Evolutionary conservation across 1,284 basidiomycete genomes (phyloP), one percentile per base, ranked within the genome.

Genomic region (Heterobasidion parviporum): DNA sequence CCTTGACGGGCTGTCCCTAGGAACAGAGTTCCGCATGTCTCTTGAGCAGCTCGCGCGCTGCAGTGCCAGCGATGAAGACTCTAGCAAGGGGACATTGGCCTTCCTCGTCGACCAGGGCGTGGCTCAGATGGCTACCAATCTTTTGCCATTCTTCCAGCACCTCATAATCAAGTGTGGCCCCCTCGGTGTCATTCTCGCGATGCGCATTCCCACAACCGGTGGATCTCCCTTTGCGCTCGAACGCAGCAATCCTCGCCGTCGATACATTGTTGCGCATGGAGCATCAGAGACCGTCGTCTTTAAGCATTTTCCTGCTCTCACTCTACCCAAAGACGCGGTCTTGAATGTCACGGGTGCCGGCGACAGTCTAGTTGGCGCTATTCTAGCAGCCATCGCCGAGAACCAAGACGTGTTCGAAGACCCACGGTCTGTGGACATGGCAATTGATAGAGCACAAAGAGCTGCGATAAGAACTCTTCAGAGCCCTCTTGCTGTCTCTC

Each of bases 291-390:
- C 76, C 18, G 67, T 89, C 14, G 77, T 91, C 5, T 54, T 94
- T 35, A 81, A 83, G 44, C 87, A 93, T 65, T 92, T 86, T 63
- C 80, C 87, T 2, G 76, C 90, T 10, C 66, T 81, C 6, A 60
- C 61, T 0, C 67, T 86, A 8, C 63, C 72, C 2, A 65, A 68
- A 10, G 65, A 69, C n/a, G 67, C 72, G 44, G 66, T 85, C 8
- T 71, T 85, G 8, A 94, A 87, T 62, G 90, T 92, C 9, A 97
- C 94, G 0, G 94, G 94, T 3, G 94, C 92, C 1, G 94, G 94
- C 0, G 94, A 98, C 69, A 86, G 91, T 2, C 80, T 95, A 18
- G 92, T 91, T 3, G 93, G 92, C 8, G 80, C 85, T 0, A 65
- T 94, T 18, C 69, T 90, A 16, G 83, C 87, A 1, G 68, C 71